Evolutionary conservation across 1,284 basidiomycete species (phyloP), one percentile per base, ranked within the genome.

Genomic region (Pholiota adiposa): DNA sequence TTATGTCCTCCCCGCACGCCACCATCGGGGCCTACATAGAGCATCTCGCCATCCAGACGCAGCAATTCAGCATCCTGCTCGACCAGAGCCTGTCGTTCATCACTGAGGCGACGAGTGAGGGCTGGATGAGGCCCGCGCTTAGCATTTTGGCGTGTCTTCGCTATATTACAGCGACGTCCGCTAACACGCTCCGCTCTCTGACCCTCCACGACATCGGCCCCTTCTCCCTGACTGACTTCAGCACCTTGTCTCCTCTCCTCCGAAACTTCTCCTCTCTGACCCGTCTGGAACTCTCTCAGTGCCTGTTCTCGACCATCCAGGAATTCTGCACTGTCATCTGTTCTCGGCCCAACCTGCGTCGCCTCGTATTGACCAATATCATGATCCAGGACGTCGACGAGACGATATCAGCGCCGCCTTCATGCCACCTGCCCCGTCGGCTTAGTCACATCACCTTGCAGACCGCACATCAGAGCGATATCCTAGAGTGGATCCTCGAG

Each of bases 241-340:
- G 34, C 36, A 29, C 18, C 23, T 34, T 56, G n/a, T 18, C 23
- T 1, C 54, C 36, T 8, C 46, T 40, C 0, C 33, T 56, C 2
- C 33, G 27, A 3, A 18, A n/a, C 33, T 56, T 56, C 9, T 23
- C 34, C 8, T 25, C 23, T 1, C 18, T 56, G 46, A 56, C 36
- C 11, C 21, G 54, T 3, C 54, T 56, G 6, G 54, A 56, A 21
- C 54, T 56, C 25, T 29, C 48, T 4, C 54, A 41, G 14, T 56
- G 54, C n/a, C n/a, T 38, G 11, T 27, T 50, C 36, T 33, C 54
- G 23, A 50, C 54, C 23, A 18, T 56, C 23, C n/a, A 34, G 21
- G 34, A 44, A 11, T 34, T 56, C 34, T 50, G 50, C 27, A 21
- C 25, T 23, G 54, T 56, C 9, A 36, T 56, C 9, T 49, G 36